Percentiles rank a stretch among this genome's conserved stretches.
Conservation (phyloP, 2,329 filamentous ascomycete species). For the Penicillium hordei region DNA sequence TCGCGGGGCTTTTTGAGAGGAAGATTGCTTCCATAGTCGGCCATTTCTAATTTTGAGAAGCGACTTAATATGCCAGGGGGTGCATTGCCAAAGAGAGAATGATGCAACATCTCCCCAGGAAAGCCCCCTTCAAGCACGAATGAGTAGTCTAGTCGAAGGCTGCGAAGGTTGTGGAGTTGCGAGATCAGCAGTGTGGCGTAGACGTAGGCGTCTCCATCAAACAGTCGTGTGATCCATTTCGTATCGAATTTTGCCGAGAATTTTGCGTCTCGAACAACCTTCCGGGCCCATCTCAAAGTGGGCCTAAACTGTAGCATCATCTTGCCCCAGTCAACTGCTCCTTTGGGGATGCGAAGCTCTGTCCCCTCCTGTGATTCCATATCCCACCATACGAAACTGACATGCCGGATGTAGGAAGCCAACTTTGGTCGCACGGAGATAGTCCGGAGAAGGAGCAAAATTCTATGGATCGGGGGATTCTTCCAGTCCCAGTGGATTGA, state of each 20-base stretch:
- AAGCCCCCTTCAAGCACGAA: not conserved
- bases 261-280: not conserved
- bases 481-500: constrained; percentile 1
- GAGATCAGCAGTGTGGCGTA: constrained; percentile 1
- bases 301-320: not conserved
- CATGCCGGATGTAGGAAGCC: not conserved
- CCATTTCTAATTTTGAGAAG: not conserved
- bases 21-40: constrained; percentile 3
- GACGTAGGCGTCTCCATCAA: not conserved
- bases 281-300: not conserved
- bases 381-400: constrained; percentile 4
- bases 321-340: not conserved
- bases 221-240: not conserved
- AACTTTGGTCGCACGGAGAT: not conserved
- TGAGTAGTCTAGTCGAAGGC: not conserved
- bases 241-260: not conserved
- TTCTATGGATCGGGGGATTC: not conserved
- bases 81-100: constrained; percentile 1
- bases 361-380: no score
- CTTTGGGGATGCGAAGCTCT: not conserved
- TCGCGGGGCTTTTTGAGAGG: not conserved
- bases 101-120: not conserved
- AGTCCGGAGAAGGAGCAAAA: not conserved
- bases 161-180: constrained; percentile 3
- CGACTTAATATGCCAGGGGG: not conserved